These are phyloP conservation scores for Kregervanrija fluxuum DNA, from an alignment of 805 yeast species.

Conservation along the genomic window DNA sequence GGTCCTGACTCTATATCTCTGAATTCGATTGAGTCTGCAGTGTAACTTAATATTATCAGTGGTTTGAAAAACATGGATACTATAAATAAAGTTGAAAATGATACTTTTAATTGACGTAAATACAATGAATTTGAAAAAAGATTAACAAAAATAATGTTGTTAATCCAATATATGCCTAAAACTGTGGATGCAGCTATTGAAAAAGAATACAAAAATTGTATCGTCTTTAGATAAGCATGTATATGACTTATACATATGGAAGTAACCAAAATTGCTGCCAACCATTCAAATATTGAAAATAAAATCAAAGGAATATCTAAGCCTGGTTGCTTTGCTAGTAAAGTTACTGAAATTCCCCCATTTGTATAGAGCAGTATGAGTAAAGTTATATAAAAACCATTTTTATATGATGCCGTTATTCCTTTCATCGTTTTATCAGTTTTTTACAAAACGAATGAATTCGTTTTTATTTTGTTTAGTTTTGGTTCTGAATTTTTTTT, in stretches of 20 bases:
- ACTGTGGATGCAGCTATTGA: conserved; percentile 1
- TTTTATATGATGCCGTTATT: too few species aligned
- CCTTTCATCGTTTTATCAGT: too few species aligned
- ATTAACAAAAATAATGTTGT: conserved; percentile 1
- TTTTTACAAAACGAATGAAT: too few species aligned
- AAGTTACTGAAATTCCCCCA: background rate
- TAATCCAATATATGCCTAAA: conserved; percentile 10
- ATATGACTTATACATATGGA: background rate
- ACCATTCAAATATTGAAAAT: conserved; percentile 3
- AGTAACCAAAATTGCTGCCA: background rate
- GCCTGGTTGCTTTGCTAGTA: background rate
- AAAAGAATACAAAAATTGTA: background rate
- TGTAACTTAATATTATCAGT: background rate
- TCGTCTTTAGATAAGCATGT: background rate
- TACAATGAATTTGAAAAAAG: background rate
- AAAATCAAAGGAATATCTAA: conserved; percentile 1
- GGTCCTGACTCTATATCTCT: background rate
- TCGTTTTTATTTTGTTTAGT: too few species aligned
- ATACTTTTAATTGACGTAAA: conserved; percentile 2
- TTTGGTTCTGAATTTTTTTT: too few species aligned
- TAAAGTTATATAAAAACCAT: too few species aligned
- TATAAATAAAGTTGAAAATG: conserved; percentile 5
- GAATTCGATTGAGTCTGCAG: background rate
- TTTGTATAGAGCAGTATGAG: background rate
- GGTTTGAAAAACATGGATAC: conserved; percentile 4